Evolutionary conservation across 768 basidiomycete species (phyloP).

Genomic region (Termitomyces sp.): DNA sequence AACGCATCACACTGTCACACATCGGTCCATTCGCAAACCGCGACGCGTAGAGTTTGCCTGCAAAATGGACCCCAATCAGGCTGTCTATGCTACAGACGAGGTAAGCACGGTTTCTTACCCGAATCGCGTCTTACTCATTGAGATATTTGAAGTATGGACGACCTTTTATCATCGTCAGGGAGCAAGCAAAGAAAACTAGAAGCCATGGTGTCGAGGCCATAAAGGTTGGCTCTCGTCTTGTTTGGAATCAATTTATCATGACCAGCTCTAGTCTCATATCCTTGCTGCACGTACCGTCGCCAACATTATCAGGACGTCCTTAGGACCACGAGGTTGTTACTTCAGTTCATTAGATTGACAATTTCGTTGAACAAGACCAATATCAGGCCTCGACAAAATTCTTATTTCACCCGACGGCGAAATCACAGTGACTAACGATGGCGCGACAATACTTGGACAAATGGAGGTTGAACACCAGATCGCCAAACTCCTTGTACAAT

Average conservation of each 20-base stretch:
- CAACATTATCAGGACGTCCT: constrained; percentile 91
- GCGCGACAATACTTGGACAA: constrained; percentile 95
- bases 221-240: constrained; percentile 50
- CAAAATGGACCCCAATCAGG: constrained; percentile 43
- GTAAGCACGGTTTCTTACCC: constrained; percentile 27
- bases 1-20: constrained; percentile 29
- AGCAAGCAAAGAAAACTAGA: constrained; percentile 89
- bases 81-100: constrained; percentile 86
- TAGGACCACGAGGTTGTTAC: constrained; percentile 86
- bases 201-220: constrained; percentile 92
- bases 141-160: constrained; percentile 67
- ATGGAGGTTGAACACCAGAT: constrained; percentile 99
- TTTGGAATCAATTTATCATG: constrained; percentile 10
- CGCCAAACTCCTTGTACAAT: constrained; percentile 93
- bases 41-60: constrained; percentile 24
- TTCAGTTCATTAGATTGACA: constrained; percentile 6
- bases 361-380: constrained; percentile 1
- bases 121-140: constrained; percentile 5
- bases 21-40: constrained; percentile 21
- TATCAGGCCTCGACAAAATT: constrained; percentile 87
- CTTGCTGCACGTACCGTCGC: constrained; percentile 91
- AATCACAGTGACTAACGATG: constrained; percentile 99
- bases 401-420: constrained; percentile 96
- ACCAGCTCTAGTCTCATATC: constrained; percentile 70
- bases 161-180: constrained; percentile 96